Evolutionary conservation across 495 filamentous ascomycete species (phyloP).

Genomic region (Hypoxylon rickii): DNA sequence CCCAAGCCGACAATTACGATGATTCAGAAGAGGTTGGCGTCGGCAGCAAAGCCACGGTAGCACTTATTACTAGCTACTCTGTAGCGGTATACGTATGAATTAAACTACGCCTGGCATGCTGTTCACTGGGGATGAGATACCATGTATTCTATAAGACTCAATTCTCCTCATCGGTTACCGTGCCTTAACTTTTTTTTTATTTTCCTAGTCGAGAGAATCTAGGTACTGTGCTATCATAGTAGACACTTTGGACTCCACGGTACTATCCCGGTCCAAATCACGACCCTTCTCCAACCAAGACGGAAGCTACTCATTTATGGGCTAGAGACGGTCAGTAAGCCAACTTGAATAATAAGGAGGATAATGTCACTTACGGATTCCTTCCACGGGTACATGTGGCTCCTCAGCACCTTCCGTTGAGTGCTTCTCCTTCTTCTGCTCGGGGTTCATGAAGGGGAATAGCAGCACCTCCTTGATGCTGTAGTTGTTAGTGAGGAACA

Average conservation of each 20-base stretch:
- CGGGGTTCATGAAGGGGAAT: slow-evolving; percentile 69
- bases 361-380: slow-evolving; percentile 23
- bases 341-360: background rate
- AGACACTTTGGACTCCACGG: slow-evolving; percentile 11
- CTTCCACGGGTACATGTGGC: slow-evolving; percentile 22
- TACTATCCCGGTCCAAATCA: background rate
- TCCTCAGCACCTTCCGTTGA: slow-evolving; percentile 15
- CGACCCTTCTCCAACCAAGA: background rate
- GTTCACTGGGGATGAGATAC: slow-evolving; percentile 17
- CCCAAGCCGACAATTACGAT: slow-evolving; percentile 53
- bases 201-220: slow-evolving; percentile 1
- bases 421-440: slow-evolving; percentile 25
- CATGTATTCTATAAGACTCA: slow-evolving; percentile 25
- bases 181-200: background rate
- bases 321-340: slow-evolving; percentile 4
- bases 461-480: slow-evolving; percentile 92
- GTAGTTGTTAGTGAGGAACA: slow-evolving; percentile 98
- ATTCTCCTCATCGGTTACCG: slow-evolving; percentile 1
- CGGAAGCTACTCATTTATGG: slow-evolving; percentile 20
- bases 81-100: background rate
- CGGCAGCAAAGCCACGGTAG: slow-evolving; percentile 15
- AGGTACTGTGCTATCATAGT: slow-evolving; percentile 19
- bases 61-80: background rate
- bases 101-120: background rate
- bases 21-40: slow-evolving; percentile 46